These are phyloP conservation scores for Kuraishia piskuri DNA, from an alignment of 805 yeast genomes.

Conservation along the genomic window DNA sequence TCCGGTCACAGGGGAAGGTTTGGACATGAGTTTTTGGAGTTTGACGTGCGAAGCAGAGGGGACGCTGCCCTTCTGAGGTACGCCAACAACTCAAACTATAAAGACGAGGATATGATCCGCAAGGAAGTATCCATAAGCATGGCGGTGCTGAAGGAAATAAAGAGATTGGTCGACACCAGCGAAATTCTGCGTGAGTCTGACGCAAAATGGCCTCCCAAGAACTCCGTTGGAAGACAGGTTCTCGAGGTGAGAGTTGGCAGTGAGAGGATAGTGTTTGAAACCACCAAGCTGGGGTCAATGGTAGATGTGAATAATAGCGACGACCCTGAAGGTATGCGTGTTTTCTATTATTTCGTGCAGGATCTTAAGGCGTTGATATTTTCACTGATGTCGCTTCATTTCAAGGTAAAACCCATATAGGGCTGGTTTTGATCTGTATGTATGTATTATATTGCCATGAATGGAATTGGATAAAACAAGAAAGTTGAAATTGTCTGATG, in stretches of 20 bases:
- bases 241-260: conserved; percentile 29
- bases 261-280: conserved; percentile 25
- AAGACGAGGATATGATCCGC: conserved; percentile 30
- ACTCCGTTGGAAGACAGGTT: conserved; percentile 32
- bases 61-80: conserved; percentile 18
- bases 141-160: conserved; percentile 25
- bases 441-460: neutral
- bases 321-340: conserved; percentile 35
- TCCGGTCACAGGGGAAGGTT: conserved; percentile 33
- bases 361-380: conserved; percentile 34
- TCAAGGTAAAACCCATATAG: conserved; percentile 22
- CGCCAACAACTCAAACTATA: conserved; percentile 37
- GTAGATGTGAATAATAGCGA: conserved; percentile 28
- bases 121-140: conserved; percentile 28
- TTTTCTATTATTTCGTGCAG: conserved; percentile 32
- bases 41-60: conserved; percentile 11
- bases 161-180: conserved; percentile 24
- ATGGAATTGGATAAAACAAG: no score
- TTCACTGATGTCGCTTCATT: conserved; percentile 31
- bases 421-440: neutral
- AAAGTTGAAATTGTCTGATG: no score
- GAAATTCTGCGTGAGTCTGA: conserved; percentile 33
- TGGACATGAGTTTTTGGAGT: conserved; percentile 36
- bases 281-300: conserved; percentile 29
- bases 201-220: conserved; percentile 30